Conservation (phyloP, 208 protist genomes). For the Kentomonas sorsogonicus region DNA sequence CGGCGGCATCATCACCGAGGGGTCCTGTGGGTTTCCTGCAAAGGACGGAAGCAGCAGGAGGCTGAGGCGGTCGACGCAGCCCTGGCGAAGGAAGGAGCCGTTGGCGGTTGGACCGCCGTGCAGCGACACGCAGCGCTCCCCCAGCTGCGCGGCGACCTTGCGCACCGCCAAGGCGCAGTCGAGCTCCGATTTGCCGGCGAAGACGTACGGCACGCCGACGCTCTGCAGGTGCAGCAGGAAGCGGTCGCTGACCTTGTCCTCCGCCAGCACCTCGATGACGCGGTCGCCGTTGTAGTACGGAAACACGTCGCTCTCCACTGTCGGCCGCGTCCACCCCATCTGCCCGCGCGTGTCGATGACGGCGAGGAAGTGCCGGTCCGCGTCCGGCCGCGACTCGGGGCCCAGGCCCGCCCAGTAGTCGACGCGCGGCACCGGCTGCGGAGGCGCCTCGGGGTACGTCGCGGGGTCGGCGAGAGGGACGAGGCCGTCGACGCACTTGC, state of each 20-base stretch:
- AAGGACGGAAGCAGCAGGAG: conserved; percentile 16
- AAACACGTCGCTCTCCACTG: conserved; percentile 8
- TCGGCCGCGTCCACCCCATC: conserved; percentile 15
- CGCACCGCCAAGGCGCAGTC: conserved; percentile 16
- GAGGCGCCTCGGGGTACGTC: conserved; percentile 8
- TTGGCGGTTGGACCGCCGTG: conserved; percentile 26
- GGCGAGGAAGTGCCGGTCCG: conserved; percentile 16
- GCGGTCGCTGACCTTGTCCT: conserved; percentile 21
- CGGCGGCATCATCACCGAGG: conserved; percentile 11
- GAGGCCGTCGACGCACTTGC: conserved; percentile 12
- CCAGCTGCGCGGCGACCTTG: conserved; percentile 18
- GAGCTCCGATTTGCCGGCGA: conserved; percentile 21
- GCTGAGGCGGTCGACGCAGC: conserved; percentile 14
- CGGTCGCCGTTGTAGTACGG: conserved; percentile 25
- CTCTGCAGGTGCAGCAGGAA: conserved; percentile 20
- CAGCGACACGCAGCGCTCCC: conserved; percentile 13
- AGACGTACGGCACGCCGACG: conserved; percentile 24
- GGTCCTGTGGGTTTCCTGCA: conserved; percentile 6
- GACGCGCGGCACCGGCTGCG: conserved; percentile 11
- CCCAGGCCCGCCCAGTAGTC: conserved; percentile 18
- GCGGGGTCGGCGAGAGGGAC: conserved; percentile 1
- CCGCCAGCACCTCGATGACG: conserved; percentile 19
- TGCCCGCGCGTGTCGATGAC: conserved; percentile 19
- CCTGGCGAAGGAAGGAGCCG: conserved; percentile 23
- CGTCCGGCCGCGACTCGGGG: conserved; percentile 5